Base-by-base conservation (phyloP, 2,329 filamentous ascomycete species). In the Exutisphaerella laricina region DNA sequence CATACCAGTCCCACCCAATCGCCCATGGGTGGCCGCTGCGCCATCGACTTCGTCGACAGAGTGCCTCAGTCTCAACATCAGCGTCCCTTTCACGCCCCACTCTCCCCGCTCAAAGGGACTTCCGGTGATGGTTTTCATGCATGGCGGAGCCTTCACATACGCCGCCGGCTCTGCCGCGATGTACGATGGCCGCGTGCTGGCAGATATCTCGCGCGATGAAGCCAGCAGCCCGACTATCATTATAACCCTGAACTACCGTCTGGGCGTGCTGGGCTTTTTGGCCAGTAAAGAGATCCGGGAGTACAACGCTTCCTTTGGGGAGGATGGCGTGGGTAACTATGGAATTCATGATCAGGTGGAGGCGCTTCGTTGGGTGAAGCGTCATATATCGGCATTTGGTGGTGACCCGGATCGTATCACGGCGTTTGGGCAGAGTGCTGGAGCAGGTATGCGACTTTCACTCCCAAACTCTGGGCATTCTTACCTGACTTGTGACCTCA, bases 241-340 rank as follows among this genome's bases (percentile, higher is more conserved):
- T n/a, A n/a, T n/a, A n/a, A n/a, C n/a, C n/a, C n/a, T n/a, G n/a
- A n/a, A 81, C 62, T 81, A 81, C 58, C 73, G 79, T 6, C 61
- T 80, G 3, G 70, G 68, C 0, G 78, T 74, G 0, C 65, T 81
- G 0, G 78, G 78, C 0, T 81, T 79, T 52, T 62, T 81, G 0
- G 77, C 77, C 1, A 65, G 79, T 5, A 68, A 72, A 4, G n/a
- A n/a, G n/a, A n/a, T n/a, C n/a, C n/a, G n/a, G n/a, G n/a, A n/a
- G n/a, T n/a, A n/a, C n/a, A n/a, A n/a, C n/a, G n/a, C n/a, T n/a
- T n/a, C n/a, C n/a, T n/a, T n/a, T n/a, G 71, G 77, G 30, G 78
- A 77, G 3, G 59, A 67, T 4, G 69, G 73, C 35, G 77, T 73
- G 25, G 77, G 73, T 1, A 77, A 77, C 48, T 75, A 66, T 48